A percentile compares a stretch with the other conserved stretches of the same genome.
Evolutionary conservation across 352 stramenopile genomes (phyloP).

Genomic region (Phytophthora melonis): DNA sequence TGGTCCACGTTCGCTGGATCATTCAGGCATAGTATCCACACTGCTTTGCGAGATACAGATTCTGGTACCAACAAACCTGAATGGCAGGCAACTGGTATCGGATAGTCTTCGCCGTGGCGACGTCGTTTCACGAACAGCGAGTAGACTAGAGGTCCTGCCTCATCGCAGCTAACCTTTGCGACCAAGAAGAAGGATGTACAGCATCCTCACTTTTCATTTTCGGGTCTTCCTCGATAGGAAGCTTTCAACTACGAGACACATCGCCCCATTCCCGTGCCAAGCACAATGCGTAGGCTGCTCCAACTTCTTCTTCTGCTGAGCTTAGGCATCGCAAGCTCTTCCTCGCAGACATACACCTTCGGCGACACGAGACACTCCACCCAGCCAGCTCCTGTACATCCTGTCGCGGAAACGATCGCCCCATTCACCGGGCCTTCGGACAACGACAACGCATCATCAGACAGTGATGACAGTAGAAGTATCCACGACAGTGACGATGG

Average conservation of each 20-base stretch:
- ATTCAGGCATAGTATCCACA: background rate
- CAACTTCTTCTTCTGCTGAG: slow-evolving; percentile 10
- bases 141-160: background rate
- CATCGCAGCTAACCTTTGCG: slow-evolving; percentile 6
- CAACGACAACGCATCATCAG: background rate
- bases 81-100: too few species aligned
- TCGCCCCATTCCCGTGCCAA: background rate
- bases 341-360: slow-evolving; percentile 23
- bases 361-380: background rate
- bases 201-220: slow-evolving; percentile 16
- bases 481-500: background rate
- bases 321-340: slow-evolving; percentile 1
- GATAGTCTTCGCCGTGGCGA: background rate
- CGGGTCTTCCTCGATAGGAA: background rate
- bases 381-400: background rate
- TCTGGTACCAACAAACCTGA: background rate
- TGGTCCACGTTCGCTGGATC: slow-evolving; percentile 7
- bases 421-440: background rate
- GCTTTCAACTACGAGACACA: background rate
- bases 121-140: slow-evolving; percentile 10
- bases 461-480: slow-evolving; percentile 7
- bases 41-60: slow-evolving; percentile 16
- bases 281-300: slow-evolving; percentile 13
- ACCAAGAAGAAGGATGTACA: background rate
- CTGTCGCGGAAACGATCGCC: background rate